Base-by-base conservation (phyloP, 129 eudicot species). In the Arctium lappa region DNA sequence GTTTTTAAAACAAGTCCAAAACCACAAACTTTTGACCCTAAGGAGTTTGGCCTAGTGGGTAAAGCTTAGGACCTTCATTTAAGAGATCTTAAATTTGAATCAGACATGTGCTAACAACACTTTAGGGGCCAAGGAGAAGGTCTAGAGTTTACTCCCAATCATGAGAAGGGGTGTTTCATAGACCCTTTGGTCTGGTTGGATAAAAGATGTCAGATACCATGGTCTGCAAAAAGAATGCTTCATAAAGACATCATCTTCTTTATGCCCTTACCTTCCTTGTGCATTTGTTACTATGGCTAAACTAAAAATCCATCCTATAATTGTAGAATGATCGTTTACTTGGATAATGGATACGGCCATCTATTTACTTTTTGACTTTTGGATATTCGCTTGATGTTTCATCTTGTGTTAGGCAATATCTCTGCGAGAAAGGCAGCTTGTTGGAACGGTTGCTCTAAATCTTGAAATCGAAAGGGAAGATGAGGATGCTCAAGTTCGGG, bases 381-480 rank as follows among this genome's bases (percentile, higher is more conserved):
- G n/a, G 36, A 46, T 76, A 46, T 75, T 68, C 31, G 66, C 38
- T 80, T 65, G 73, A 73, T 13, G 44, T 79, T 81, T 56, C 76
- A 50, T 84, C 65, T 79, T 80, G 48, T 87, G 60, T 80, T 85
- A 95, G 98, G 97, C 94, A 74, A 95, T 95, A 84, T 91, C 98
- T 39, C 80, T 87, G 66, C 92, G 88, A 81, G 98, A 95, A 90
- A 81, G 72, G 72, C 91, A 89, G 83, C 90, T 95, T 36, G 92
- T 95, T 56, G 90, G 85, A 42, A 88, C 90, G 48, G 86, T 91
- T 80, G 85, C 90, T 50, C 70, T 69, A 75, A 97, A 94, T 76
- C 65, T 85, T 75, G 92, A 92, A 33, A 81, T 53, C 22, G 84
- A 76, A 53, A 83, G 80, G 72, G 85, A 88, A 53, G 90, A 85